Conservation (phyloP, 164 flowering plant genomes). For the Vitis rupestris region DNA sequence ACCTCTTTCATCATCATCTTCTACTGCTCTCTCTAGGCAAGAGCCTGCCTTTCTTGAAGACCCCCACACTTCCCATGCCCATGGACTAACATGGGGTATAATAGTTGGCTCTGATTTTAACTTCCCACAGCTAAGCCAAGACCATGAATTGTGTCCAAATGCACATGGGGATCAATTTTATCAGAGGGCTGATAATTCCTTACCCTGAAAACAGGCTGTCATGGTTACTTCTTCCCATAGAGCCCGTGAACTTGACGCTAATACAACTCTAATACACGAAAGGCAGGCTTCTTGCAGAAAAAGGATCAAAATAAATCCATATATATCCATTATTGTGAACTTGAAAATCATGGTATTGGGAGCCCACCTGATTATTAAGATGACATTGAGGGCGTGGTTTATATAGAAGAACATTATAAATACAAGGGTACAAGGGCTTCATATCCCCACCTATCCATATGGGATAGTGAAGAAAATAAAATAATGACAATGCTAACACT, state of each 20-base stretch:
- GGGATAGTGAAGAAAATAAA: too few species aligned
- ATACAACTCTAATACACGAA: neutral
- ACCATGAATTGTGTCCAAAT: neutral
- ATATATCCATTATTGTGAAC: neutral
- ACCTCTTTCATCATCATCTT: neutral
- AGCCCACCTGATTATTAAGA: neutral
- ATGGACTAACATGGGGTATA: neutral
- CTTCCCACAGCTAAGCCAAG: neutral
- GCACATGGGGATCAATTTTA: too few species aligned
- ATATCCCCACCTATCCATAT: too few species aligned
- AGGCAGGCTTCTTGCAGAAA: neutral
- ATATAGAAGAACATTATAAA: neutral
- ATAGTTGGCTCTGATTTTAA: neutral
- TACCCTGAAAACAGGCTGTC: neutral
- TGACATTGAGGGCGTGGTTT: neutral
- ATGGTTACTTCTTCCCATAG: neutral
- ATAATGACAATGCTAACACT: too few species aligned
- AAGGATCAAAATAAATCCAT: neutral
- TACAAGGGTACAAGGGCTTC: too few species aligned
- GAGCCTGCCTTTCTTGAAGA: constrained; percentile 4
- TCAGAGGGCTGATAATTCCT: neutral
- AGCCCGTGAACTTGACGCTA: constrained; percentile 5
- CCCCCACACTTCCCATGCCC: neutral
- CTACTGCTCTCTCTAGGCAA: constrained; percentile 5
- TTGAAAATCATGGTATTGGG: neutral